Percentiles rank a stretch among this genome's conserved stretches.
phyloP scores from a whole-genome alignment of 2,329 filamentous ascomycete species.

The Gremmenia infestans region DNA sequence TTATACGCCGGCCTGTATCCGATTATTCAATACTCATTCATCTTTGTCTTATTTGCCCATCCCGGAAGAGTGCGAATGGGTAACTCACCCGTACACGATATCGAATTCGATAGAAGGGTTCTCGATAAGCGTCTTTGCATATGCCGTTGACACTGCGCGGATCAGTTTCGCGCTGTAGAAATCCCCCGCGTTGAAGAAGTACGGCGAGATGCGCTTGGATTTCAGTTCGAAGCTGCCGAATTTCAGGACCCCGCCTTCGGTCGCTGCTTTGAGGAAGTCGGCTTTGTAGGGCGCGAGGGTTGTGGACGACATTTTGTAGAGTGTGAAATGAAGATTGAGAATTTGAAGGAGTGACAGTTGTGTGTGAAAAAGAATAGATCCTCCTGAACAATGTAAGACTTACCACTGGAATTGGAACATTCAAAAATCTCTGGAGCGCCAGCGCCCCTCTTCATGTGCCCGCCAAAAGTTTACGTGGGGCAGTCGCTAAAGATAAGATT shows the following conservation, averaged over 20 bases:
- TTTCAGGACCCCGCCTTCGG: conserved; percentile 65
- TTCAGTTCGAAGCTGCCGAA: conserved; percentile 88
- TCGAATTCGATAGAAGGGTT: conserved; percentile 59
- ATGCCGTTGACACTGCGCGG: conserved; percentile 72
- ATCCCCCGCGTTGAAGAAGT: conserved; percentile 95
- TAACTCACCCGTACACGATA: conserved; percentile 65
- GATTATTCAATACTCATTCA: too few species aligned
- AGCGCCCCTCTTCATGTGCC: too few species aligned
- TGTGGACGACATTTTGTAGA: conserved; percentile 16
- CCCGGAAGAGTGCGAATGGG: too few species aligned
- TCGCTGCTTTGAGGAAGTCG: conserved; percentile 64
- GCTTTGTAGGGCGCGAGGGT: conserved; percentile 61
- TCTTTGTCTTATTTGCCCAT: too few species aligned
- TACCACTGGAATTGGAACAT: neutral
- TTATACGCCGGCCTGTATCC: conserved; percentile 73
- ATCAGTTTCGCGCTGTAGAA: conserved; percentile 81
- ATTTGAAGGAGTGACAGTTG: neutral
- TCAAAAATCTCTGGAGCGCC: neutral
- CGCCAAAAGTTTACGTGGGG: neutral
- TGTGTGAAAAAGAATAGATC: neutral
- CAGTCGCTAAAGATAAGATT: conserved; percentile 16
- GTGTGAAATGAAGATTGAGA: neutral
- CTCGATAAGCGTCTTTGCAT: conserved; percentile 60
- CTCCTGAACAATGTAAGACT: neutral
- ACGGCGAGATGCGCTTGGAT: conserved; percentile 84